phyloP scores from a whole-genome alignment of 176 grass and related monocot species.

The Raddia guianensis region DNA sequence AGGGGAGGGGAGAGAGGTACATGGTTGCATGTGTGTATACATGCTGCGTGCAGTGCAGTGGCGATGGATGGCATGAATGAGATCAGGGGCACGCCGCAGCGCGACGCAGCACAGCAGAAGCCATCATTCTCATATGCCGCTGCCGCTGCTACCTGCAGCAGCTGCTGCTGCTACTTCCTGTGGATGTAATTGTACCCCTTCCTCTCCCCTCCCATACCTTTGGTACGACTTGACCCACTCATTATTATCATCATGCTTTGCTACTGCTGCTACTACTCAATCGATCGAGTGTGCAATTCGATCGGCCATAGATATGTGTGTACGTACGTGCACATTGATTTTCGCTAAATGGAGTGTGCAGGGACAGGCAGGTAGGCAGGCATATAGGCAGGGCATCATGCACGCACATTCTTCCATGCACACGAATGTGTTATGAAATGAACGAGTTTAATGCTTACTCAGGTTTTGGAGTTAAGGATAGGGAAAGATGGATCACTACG shows the following conservation, averaged over 20 bases:
- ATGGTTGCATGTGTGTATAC: conserved; percentile 20
- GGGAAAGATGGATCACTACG: not conserved
- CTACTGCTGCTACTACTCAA: too few relatives aligned
- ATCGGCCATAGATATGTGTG: not conserved
- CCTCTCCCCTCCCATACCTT: too few relatives aligned
- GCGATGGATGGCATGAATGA: conserved; percentile 37
- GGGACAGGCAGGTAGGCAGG: conserved; percentile 30
- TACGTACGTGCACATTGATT: not conserved
- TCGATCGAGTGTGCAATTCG: not conserved
- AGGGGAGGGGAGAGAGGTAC: not conserved
- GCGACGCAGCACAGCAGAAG: conserved; percentile 47
- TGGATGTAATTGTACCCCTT: too few relatives aligned
- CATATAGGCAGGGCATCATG: not conserved
- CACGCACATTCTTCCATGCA: conserved; percentile 43
- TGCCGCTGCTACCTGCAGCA: too few relatives aligned
- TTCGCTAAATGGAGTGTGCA: not conserved
- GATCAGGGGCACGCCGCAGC: not conserved
- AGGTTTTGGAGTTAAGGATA: not conserved
- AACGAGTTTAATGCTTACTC: not conserved
- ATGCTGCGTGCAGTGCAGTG: conserved; percentile 2
- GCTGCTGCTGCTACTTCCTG: too few relatives aligned
- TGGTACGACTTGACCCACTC: too few relatives aligned
- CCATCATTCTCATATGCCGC: conserved; percentile 58
- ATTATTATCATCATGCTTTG: too few relatives aligned
- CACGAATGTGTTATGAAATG: not conserved